Conservation (phyloP, 1,139 yeast species). For the Torulaspora pretoriensis region DNA sequence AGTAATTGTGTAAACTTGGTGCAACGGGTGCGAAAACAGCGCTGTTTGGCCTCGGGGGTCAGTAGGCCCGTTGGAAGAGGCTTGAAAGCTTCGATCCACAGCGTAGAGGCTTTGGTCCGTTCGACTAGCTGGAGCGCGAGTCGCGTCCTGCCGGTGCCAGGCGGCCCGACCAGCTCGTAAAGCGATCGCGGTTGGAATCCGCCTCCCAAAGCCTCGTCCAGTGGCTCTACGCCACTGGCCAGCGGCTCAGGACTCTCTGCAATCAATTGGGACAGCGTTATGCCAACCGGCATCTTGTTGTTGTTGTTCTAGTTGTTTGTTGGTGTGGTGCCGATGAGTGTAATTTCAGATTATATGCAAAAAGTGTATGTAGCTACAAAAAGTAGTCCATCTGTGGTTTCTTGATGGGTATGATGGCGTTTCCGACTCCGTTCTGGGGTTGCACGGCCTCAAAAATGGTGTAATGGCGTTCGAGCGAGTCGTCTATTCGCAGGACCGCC, state of each 20-base stretch:
- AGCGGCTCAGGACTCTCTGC: conserved; percentile 25
- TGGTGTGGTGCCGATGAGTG: neutral
- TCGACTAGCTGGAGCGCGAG: conserved; percentile 24
- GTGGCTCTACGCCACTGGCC: conserved; percentile 23
- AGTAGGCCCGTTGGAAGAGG: conserved; percentile 14
- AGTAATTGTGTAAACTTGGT: conserved; percentile 29
- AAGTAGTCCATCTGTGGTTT: conserved; percentile 38
- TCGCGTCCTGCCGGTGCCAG: conserved; percentile 34
- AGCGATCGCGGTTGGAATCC: conserved; percentile 32
- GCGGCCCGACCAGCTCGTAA: conserved; percentile 36
- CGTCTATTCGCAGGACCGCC: conserved; percentile 78
- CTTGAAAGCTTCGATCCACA: conserved; percentile 32
- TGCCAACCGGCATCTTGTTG: conserved; percentile 31
- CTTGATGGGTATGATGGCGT: conserved; percentile 36
- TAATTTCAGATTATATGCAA: neutral
- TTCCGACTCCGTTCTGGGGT: conserved; percentile 36
- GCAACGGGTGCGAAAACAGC: conserved; percentile 17
- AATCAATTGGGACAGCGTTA: conserved; percentile 34
- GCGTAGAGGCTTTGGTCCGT: conserved; percentile 16
- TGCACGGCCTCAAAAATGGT: conserved; percentile 81
- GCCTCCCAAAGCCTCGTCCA: conserved; percentile 26
- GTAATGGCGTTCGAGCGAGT: conserved; percentile 63
- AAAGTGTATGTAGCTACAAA: conserved; percentile 17
- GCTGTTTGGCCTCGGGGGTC: neutral
- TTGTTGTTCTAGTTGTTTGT: neutral